Evolutionary conservation across 208 protist species (phyloP), one percentile per base, ranked within the genome.

Genomic region (Angomonas deanei): DNA sequence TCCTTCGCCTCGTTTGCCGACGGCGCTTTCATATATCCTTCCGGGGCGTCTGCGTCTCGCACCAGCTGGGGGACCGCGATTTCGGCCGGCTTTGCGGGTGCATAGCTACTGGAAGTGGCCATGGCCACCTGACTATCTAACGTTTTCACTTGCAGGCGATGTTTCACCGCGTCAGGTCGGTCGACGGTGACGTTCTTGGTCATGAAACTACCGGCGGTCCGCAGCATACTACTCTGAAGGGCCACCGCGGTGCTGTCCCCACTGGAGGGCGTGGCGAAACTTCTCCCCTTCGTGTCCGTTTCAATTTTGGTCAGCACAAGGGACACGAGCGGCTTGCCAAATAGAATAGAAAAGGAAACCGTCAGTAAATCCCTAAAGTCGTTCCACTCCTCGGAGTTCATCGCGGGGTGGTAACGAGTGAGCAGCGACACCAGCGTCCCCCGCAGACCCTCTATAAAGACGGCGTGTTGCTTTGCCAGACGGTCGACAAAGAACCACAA

Each of bases 41-140:
- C 64, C 17, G 90, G 90, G 5, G 90, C 90, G 46, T 92, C 76
- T 0, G 78, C 69, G 66, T 96, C 86, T 10, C 78, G 68, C 4
- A 67, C 67, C 61, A 87, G 68, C 26, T 86, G 72, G n/a, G 83
- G 76, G 46, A 92, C 84, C 13, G 73, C 63, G 11, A 96, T 76
- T 70, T 96, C 86, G 21, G 91, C 84, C 6, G 90, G 86, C 21
- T 73, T 57, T 0, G 82, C 78, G 5, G 90, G 90, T 0, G 86
- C 90, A 68, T 96, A 93, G 70, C 82, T 91, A 70, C 86, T 93
- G 11, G 90, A 76, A 19, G 92, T 78, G 31, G 63, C 86, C 82
- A 96, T 93, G 26, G 84, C 80, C 82, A 92, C 86, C 57, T 91
- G 82, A 53, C 86, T 93, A 63, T 96, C 90, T 48, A 92, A 67